These are phyloP conservation scores for Leishmania braziliensis DNA, from an alignment of 208 protist species.

Conservation along the genomic window DNA sequence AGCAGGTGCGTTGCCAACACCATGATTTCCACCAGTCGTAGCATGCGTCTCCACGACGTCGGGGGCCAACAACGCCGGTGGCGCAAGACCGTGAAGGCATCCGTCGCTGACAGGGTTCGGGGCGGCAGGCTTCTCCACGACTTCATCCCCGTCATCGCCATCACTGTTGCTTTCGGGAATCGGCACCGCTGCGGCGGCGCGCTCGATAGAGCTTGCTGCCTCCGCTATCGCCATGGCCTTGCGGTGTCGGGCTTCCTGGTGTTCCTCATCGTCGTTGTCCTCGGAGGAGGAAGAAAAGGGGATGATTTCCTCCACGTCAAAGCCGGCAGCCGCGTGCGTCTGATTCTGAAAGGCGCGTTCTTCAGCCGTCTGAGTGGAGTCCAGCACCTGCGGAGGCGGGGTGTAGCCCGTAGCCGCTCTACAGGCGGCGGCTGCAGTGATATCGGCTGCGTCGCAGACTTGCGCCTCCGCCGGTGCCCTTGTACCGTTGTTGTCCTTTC, in stretches of 20 bases:
- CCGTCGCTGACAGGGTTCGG: neutral
- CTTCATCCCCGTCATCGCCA: neutral
- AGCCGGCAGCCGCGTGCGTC: slow-evolving; percentile 38
- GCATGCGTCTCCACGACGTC: neutral
- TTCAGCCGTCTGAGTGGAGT: slow-evolving; percentile 14
- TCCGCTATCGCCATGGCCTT: slow-evolving; percentile 20
- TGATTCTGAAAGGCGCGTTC: slow-evolving; percentile 26
- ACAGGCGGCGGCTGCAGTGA: neutral
- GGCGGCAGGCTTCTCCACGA: neutral
- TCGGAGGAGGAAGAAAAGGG: slow-evolving; percentile 27
- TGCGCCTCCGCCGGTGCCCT: neutral
- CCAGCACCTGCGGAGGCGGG: slow-evolving; percentile 2
- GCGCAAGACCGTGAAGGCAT: neutral
- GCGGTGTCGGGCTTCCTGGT: slow-evolving; percentile 6
- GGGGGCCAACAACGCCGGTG: neutral
- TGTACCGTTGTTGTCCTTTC: neutral
- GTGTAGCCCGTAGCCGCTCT: neutral
- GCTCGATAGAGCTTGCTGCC: slow-evolving; percentile 7
- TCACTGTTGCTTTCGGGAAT: slow-evolving; percentile 23
- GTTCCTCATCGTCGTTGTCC: slow-evolving; percentile 5
- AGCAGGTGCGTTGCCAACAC: neutral
- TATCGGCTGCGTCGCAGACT: neutral
- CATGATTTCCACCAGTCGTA: neutral
- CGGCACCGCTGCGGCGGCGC: slow-evolving; percentile 30
- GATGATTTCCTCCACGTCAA: slow-evolving; percentile 33